Base-by-base conservation (phyloP, 2,329 filamentous ascomycete species). In the Allantophomopsis lycopodina region DNA sequence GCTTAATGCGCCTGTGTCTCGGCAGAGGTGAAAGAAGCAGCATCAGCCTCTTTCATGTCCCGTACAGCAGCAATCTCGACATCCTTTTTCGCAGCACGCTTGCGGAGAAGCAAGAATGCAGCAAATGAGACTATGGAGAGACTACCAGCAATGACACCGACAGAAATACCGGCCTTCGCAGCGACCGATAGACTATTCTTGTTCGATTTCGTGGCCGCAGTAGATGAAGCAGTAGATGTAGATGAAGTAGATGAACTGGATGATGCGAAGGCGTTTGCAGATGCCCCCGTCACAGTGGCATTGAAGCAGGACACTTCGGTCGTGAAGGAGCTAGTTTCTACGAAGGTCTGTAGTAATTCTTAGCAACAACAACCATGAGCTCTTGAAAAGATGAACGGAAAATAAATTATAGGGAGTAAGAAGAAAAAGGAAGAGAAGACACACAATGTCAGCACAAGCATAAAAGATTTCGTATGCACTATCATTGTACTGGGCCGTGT, bases 371-470 rank as follows among this genome's bases (percentile, higher is more conserved):
- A 20, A 20, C 18, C 4, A 7, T 7, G 4, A 7, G 18, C 4
- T 20, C 7, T 20, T 20, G 18, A 20, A 20, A n/a, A 20, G 18
- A 28, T 3, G 23, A 28, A 10, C 8, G 11, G 23, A 6, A 10
- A 3, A 12, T 28, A 12, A 28, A 28, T 3, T 7, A 20, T 32
- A 42, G 31, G 16, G 20, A 12, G 35, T 23, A 14, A 7, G 5
- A n/a, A 28, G 20, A 12, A 8, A 14, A 7, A 20, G 13, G 13
- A 10, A 12, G 23, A 34, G 13, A 20, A 16, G 7, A 50, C 52
- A 41, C 48, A 55, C 52, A 41, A 70, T 63, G 53, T 70, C 66
- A 21, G 66, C 61, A 45, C 66, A 69, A 23, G 66, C 64, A 41
- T 66, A 70, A 50, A 66, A 67, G 15, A 61, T 65, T 46, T 67